Percentiles rank a stretch among this genome's conserved stretches.
These are phyloP conservation scores for Stephanodiscus minutulus DNA, from an alignment of 108 stramenopile species.

Conservation along the genomic window DNA sequence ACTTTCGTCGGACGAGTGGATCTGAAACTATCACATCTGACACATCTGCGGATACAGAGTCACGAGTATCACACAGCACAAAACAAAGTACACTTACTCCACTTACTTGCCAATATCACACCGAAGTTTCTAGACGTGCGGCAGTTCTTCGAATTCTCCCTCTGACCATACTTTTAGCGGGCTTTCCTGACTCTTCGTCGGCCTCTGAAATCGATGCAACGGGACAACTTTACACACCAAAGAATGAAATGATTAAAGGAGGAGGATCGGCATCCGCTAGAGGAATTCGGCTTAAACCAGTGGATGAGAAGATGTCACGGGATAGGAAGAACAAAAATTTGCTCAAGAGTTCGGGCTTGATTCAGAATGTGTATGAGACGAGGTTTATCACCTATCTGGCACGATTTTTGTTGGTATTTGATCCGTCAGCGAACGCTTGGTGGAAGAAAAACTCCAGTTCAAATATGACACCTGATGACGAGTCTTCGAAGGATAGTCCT, in stretches of 20 bases:
- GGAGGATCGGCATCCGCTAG: constrained; percentile 57
- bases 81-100: background rate
- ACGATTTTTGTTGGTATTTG: constrained; percentile 82
- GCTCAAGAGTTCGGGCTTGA: constrained; percentile 35
- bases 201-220: constrained; percentile 59
- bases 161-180: background rate
- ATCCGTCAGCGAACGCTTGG: constrained; percentile 76
- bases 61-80: background rate
- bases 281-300: constrained; percentile 39
- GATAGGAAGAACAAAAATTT: constrained; percentile 10
- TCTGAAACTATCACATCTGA: background rate
- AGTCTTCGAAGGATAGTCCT: background rate
- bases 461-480: background rate
- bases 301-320: constrained; percentile 9
- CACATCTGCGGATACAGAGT: background rate
- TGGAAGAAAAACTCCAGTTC: constrained; percentile 50
- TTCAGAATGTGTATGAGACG: constrained; percentile 82
- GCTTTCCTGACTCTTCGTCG: background rate
- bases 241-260: constrained; percentile 66
- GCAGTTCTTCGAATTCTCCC: constrained; percentile 1
- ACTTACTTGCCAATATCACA: background rate
- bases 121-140: constrained; percentile 7
- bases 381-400: constrained; percentile 83
- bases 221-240: constrained; percentile 65
- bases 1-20: background rate